Evolutionary conservation across 768 basidiomycete genomes (phyloP), one percentile per base, ranked within the genome.

Genomic region (Polyporus arcularius): DNA sequence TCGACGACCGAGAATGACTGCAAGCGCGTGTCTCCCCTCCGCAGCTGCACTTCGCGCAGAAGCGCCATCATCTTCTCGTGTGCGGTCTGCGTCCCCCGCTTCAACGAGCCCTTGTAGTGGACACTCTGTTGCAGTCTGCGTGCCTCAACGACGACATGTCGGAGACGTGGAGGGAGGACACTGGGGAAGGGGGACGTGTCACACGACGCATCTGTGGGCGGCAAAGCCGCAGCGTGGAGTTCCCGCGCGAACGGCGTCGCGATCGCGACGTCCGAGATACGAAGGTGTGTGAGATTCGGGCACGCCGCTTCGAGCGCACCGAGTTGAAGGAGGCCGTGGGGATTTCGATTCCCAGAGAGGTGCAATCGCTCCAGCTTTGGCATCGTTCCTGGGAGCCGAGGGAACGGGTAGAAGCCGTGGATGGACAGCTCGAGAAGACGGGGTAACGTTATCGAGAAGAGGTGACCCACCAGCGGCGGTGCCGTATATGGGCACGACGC

Each of bases 361-460:
- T 80, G 80, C 0, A 85, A 75, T 15, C 70, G 71, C 46, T 71
- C 65, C 16, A 85, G 73, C 1, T 49, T 60, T 9, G 82, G 81
- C 68, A 81, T 65, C 43, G 48, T 46, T 1, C 57, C 39, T 16
- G 53, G 57, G 0, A 71, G 53, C 18, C 74, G 75, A 2, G 80
- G 81, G 62, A 78, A 82, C 7, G 82, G 80, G 67, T 85, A 85
- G 63, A 79, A 79, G 1, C 82, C 83, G 2, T 75, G 75, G 2
- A 83, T 64, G 4, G 78, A 70, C 58, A 85, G 78, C 32, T 75
- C 74, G 30, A 61, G 66, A 1, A 85, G 72, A 30, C 58, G 61
- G 0, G 81, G 82, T 53, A 82, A 79, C 2, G 69, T 55, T 9
- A 72, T 71, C 16, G 78, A 74, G 68, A 81, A 82, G 42, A 84